Percentiles rank a stretch among this genome's conserved stretches.
phyloP scores from a whole-genome alignment of 208 protist genomes.

The Giardia duodenalis region DNA sequence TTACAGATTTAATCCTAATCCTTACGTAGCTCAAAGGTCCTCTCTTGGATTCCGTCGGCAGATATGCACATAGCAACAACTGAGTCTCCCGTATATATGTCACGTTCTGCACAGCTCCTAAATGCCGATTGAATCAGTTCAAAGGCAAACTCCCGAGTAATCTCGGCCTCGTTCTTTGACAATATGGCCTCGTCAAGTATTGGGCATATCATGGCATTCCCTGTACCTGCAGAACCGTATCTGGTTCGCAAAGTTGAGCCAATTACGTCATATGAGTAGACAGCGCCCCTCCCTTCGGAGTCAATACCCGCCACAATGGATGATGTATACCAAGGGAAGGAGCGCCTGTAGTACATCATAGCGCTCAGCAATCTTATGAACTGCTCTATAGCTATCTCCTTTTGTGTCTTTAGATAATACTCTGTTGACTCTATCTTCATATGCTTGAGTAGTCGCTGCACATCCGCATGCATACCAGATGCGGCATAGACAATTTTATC shows the following conservation, averaged over 20 bases:
- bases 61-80: not conserved
- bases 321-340: conserved; percentile 27
- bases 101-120: not conserved
- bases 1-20: too few species aligned
- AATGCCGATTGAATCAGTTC: not conserved
- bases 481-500: not conserved
- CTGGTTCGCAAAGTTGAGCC: not conserved
- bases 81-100: conserved; percentile 19
- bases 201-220: not conserved
- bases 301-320: conserved; percentile 19
- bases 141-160: not conserved
- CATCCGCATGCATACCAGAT: conserved; percentile 14
- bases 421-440: not conserved
- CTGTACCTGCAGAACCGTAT: not conserved
- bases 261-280: conserved; percentile 20
- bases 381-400: not conserved
- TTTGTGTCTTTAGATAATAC: not conserved
- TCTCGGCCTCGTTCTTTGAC: not conserved
- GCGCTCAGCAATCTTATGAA: not conserved
- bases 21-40: not conserved
- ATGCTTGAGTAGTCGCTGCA: not conserved
- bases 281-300: not conserved
- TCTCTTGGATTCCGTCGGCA: not conserved
- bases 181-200: conserved; percentile 13
- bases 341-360: not conserved